Evolutionary conservation across 2,329 filamentous ascomycete genomes (phyloP).

Genomic region (Oidium heveae): DNA sequence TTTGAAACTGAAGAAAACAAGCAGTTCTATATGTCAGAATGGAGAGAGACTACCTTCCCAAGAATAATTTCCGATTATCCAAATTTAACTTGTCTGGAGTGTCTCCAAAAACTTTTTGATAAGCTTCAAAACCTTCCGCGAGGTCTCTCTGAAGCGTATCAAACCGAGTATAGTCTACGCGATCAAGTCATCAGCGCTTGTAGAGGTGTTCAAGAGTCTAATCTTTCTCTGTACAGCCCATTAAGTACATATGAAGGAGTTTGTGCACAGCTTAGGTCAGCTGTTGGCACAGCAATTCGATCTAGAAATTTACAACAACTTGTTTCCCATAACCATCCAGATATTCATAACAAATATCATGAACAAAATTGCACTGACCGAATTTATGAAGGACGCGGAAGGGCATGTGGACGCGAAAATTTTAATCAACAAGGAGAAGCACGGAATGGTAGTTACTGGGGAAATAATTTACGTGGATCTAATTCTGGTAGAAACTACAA

Average conservation of each 20-base stretch:
- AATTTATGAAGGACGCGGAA: not conserved
- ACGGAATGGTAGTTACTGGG: not conserved
- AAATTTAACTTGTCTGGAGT: not conserved
- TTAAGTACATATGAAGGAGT: not conserved
- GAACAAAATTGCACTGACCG: not conserved
- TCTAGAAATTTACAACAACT: too few species aligned
- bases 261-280: not conserved
- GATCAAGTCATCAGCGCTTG: not conserved
- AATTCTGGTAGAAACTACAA: too few species aligned
- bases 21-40: not conserved
- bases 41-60: not conserved
- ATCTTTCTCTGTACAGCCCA: not conserved
- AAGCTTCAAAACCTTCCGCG: not conserved
- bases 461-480: not conserved
- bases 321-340: too few species aligned
- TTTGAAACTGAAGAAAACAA: not conserved
- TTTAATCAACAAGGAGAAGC: not conserved
- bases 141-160: not conserved
- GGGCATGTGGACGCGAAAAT: not conserved
- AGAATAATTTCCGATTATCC: not conserved
- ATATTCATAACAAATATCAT: not conserved
- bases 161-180: not conserved
- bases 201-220: not conserved
- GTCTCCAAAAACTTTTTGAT: not conserved
- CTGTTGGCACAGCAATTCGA: not conserved